These are phyloP conservation scores for Protomyces pachydermus DNA, from an alignment of 1,139 yeast genomes.

Conservation along the genomic window DNA sequence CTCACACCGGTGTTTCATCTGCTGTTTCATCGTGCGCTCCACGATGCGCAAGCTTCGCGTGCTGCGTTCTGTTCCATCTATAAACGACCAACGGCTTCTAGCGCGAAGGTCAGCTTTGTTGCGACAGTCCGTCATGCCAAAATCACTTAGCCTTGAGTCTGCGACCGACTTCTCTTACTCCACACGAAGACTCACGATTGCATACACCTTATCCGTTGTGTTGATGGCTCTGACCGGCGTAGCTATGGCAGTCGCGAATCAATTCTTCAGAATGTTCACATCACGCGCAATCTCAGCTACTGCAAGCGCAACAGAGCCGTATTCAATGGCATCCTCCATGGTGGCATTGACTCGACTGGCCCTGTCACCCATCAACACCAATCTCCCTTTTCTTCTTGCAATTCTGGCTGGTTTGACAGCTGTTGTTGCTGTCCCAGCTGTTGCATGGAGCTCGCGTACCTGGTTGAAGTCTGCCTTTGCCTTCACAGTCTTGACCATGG, in stretches of 20 bases:
- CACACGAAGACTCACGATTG: neutral
- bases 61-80: no score
- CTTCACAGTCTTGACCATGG: neutral
- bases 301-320: neutral
- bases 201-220: neutral
- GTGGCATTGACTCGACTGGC: neutral
- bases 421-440: neutral
- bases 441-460: neutral
- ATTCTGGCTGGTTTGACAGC: neutral
- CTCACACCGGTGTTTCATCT: no score
- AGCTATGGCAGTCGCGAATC: conserved; percentile 1
- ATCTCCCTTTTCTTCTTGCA: conserved; percentile 1
- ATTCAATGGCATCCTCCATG: neutral
- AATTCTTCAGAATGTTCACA: neutral
- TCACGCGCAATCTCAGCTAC: neutral
- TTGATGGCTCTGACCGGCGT: conserved; percentile 11
- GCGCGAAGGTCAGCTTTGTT: no score
- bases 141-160: neutral
- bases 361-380: conserved; percentile 2
- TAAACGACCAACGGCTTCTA: no score
- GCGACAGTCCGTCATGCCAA: neutral
- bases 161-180: neutral
- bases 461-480: conserved; percentile 2
- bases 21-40: no score
- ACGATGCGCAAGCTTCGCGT: no score